These are phyloP conservation scores for Ramularia endophylla DNA, from an alignment of 2,329 filamentous ascomycete species.

Conservation along the genomic window DNA sequence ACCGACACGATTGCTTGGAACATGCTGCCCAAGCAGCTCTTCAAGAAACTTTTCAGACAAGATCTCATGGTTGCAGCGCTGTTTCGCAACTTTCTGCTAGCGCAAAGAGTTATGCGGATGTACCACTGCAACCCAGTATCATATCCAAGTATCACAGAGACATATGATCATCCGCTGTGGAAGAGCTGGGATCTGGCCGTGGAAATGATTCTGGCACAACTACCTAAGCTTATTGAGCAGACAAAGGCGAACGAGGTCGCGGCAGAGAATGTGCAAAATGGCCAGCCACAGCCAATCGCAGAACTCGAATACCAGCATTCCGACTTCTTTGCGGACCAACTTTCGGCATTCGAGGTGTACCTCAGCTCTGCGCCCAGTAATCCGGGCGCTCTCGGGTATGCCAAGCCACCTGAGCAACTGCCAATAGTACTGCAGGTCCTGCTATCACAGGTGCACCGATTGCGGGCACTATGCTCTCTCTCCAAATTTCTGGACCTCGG, in stretches of 20 bases:
- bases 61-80: conserved; percentile 98
- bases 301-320: conserved; percentile 91
- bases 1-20: conserved; percentile 99
- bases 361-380: conserved; percentile 84
- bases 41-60: conserved; percentile 95
- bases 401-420: conserved; percentile 69
- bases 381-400: conserved; percentile 73
- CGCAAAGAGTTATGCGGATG: conserved; percentile 90
- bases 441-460: conserved; percentile 87
- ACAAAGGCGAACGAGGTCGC: conserved; percentile 54
- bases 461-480: conserved; percentile 83
- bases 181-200: conserved; percentile 96
- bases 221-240: conserved; percentile 74
- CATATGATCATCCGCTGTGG: conserved; percentile 92
- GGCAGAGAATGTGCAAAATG: conserved; percentile 14
- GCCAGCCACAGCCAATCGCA: conserved; percentile 17
- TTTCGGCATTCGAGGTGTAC: conserved; percentile 96
- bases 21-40: conserved; percentile 78
- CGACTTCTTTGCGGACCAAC: conserved; percentile 91
- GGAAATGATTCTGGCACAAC: conserved; percentile 85
- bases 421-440: conserved; percentile 95
- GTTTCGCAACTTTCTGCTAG: conserved; percentile 91
- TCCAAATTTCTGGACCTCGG: conserved; percentile 93
- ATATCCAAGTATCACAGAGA: conserved; percentile 85
- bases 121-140: conserved; percentile 96